These are phyloP conservation scores for Ustilago xerochloae DNA, from an alignment of 1,284 basidiomycete species.

Conservation along the genomic window DNA sequence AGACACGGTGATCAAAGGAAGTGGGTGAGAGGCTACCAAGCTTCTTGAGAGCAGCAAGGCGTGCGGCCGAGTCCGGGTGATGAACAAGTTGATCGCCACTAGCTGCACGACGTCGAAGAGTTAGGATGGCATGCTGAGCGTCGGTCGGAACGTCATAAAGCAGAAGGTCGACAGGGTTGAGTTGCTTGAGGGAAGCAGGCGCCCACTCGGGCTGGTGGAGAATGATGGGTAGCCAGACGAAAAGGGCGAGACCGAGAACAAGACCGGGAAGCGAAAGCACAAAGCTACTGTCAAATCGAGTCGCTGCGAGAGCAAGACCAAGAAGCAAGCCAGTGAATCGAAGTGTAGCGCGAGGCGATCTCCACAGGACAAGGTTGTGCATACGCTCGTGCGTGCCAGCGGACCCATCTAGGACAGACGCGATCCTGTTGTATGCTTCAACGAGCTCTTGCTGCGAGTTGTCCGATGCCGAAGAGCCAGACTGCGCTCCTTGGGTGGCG, in stretches of 20 bases:
- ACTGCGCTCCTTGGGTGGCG: conserved; percentile 12
- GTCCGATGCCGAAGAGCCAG: neutral
- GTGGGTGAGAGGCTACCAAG: conserved; percentile 14
- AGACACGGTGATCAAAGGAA: conserved; percentile 28
- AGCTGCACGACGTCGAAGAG: conserved; percentile 40
- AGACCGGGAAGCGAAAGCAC: conserved; percentile 32
- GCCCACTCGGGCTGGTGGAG: conserved; percentile 47
- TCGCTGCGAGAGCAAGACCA: conserved; percentile 11
- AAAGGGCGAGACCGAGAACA: conserved; percentile 36
- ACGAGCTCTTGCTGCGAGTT: conserved; percentile 19
- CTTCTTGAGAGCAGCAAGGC: neutral
- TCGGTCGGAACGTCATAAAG: conserved; percentile 57
- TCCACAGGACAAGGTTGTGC: conserved; percentile 38
- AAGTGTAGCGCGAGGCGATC: conserved; percentile 39
- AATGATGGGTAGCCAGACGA: conserved; percentile 44
- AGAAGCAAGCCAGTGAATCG: conserved; percentile 19
- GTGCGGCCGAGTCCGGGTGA: neutral
- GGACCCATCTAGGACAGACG: conserved; percentile 23
- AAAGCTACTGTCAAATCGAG: conserved; percentile 5
- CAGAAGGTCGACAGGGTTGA: conserved; percentile 34
- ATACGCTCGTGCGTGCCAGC: conserved; percentile 42
- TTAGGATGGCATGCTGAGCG: conserved; percentile 48
- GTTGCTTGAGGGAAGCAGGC: conserved; percentile 14
- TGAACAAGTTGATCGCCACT: conserved; percentile 36
- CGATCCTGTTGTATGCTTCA: conserved; percentile 21